phyloP scores from a whole-genome alignment of 345 rosid genomes.

The Aegle marmelos region DNA sequence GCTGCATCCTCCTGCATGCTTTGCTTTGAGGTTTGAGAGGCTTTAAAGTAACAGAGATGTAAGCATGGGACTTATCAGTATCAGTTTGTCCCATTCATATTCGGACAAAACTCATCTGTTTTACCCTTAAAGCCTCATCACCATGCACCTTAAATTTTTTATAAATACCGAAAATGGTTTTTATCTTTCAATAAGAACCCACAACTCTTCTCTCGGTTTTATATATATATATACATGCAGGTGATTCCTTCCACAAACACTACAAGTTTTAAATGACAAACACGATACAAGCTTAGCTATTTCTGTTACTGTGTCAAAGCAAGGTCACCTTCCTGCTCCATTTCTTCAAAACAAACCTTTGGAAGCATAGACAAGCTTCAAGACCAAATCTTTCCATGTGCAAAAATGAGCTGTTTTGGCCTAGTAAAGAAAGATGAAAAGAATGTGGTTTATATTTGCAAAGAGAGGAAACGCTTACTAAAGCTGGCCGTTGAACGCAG shows the following conservation, averaged over 20 bases:
- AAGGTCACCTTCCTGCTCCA: not conserved
- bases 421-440: slow-evolving; percentile 33
- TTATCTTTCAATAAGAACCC: not conserved
- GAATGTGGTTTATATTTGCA: slow-evolving; percentile 34
- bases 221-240: not conserved
- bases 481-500: slow-evolving; percentile 34
- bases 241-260: slow-evolving; percentile 7
- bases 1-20: too few species aligned
- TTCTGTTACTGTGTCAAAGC: not conserved
- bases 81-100: slow-evolving; percentile 13
- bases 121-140: not conserved
- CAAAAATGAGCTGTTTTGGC: slow-evolving; percentile 30
- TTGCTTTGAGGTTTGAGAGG: not conserved
- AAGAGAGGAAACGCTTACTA: slow-evolving; percentile 34
- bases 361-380: not conserved
- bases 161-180: not conserved
- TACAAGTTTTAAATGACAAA: slow-evolving; percentile 16
- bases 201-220: not conserved
- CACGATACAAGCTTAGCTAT: not conserved
- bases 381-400: not conserved
- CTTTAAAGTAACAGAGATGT: not conserved
- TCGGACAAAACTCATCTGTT: not conserved
- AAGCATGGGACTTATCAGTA: not conserved
- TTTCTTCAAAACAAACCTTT: not conserved
- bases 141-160: not conserved